Base-by-base conservation (phyloP, 176 grass and related monocot genomes). In the Luzula sylvatica region DNA sequence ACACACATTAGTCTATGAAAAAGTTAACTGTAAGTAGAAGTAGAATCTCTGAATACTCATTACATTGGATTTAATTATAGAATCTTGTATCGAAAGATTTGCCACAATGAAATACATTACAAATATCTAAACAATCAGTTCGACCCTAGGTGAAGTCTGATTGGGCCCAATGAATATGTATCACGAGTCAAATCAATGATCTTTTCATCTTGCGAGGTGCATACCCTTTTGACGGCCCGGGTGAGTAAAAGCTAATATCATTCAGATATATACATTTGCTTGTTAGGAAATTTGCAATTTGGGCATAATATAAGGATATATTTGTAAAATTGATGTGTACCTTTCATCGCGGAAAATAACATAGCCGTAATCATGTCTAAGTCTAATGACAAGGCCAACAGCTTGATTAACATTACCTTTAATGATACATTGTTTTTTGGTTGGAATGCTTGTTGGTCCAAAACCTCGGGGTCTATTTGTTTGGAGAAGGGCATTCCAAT, bases 301-400 rank as follows among this genome's bases (percentile, higher is more conserved):
- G 38, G 47, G 56, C 75, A 42, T 57, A 61, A 72, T 38, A 50
- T 52, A 60, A 44, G 75, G 43, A 35, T 65, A 55, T 72, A 58
- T 43, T 70, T 71, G 56, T 54, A 73, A 49, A 12, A 15, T 51
- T 23, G 56, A 46, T 53, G n/a, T n/a, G 42, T 26, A 95, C 89
- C 89, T 88, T 85, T 95, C 83, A 7, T 95, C 90, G 53, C 90
- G 88, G 62, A 88, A 95, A 74, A 95, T 73, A 67, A 95, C 88
- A 74, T 80, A 83, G 62, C 90, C 90, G 50, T 88, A 95, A 60
- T 95, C 90, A 74, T 82, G 74, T 39, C 67, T 65, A 79, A 88
- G 90, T 79, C 90, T 80, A 42, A 95, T 88, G 71, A 95, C 80
- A 66, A 83, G 79, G 18, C 83, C 90, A 60, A 95, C 84, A 43